These are phyloP conservation scores for Cyclostephanos invisitatus DNA, from an alignment of 108 stramenopile genomes.

Conservation along the genomic window DNA sequence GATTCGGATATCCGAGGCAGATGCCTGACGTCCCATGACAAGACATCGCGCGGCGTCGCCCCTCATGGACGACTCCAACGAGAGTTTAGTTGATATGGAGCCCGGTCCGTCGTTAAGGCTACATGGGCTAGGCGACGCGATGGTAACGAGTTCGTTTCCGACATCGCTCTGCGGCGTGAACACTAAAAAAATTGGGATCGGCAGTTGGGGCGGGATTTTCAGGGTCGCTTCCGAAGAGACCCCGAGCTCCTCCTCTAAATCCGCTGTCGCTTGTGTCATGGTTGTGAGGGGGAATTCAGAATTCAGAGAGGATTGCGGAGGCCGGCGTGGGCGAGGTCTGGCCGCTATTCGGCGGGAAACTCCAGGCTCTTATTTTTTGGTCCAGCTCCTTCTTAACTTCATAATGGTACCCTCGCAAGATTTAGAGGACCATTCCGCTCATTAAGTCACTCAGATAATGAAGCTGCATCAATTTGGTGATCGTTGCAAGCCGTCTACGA, in stretches of 20 bases:
- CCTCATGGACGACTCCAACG: constrained; percentile 29
- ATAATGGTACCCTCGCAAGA: too few relatives aligned
- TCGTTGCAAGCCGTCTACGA: too few relatives aligned
- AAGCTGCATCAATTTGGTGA: too few relatives aligned
- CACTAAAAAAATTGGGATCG: constrained; percentile 14
- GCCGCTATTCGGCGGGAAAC: too few relatives aligned
- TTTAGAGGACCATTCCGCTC: too few relatives aligned
- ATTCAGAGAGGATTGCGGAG: too few relatives aligned
- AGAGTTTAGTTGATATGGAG: constrained; percentile 9
- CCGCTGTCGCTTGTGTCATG: constrained; percentile 8
- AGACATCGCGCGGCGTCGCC: constrained; percentile 31
- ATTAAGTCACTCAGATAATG: too few relatives aligned
- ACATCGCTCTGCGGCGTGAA: constrained; percentile 4
- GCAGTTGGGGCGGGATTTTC: constrained; percentile 12
- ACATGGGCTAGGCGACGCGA: constrained; percentile 5
- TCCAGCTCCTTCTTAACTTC: too few relatives aligned
- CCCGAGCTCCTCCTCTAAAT: constrained; percentile 36
- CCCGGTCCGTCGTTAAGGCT: not conserved
- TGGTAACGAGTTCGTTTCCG: constrained; percentile 11
- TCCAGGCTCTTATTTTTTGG: too few relatives aligned
- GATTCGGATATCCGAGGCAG: constrained; percentile 61
- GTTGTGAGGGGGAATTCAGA: too few relatives aligned
- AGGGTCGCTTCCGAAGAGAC: constrained; percentile 38
- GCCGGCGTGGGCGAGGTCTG: too few relatives aligned
- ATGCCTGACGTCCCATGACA: constrained; percentile 63